A percentile compares a stretch with the other conserved stretches of the same genome.
Conservation (phyloP, 139 green algal genomes). For the Zygnema cylindricum region DNA sequence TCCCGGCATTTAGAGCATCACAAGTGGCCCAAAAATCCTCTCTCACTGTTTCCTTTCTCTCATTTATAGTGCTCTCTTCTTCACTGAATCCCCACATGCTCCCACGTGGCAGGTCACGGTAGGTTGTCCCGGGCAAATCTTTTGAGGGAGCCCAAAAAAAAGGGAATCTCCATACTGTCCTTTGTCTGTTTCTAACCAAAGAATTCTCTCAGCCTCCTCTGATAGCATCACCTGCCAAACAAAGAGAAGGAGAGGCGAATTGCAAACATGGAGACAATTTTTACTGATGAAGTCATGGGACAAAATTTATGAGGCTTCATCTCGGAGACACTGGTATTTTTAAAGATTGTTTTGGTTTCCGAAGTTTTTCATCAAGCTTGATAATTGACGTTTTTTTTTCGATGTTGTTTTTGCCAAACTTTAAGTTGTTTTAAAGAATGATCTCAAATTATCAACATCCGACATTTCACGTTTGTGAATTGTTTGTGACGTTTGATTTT, state of each 20-base stretch:
- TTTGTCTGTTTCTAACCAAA: conserved; percentile 14
- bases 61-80: not conserved
- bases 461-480: too few relatives aligned
- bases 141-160: conserved; percentile 40
- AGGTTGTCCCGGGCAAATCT: not conserved
- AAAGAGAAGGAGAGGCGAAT: not conserved
- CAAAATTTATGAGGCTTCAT: too few relatives aligned
- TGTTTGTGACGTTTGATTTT: too few relatives aligned
- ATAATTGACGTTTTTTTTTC: too few relatives aligned
- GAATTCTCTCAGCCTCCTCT: conserved; percentile 31
- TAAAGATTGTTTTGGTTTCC: too few relatives aligned
- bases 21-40: conserved; percentile 52
- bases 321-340: too few relatives aligned
- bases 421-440: too few relatives aligned
- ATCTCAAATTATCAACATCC: too few relatives aligned
- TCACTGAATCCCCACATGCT: not conserved
- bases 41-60: not conserved
- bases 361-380: too few relatives aligned
- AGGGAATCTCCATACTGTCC: conserved; percentile 40
- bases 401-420: too few relatives aligned
- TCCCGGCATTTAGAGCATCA: conserved; percentile 29
- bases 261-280: too few relatives aligned
- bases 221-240: not conserved
- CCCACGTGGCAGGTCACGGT: not conserved
- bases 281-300: too few relatives aligned